phyloP scores from a whole-genome alignment of 179 eudicot genomes.

The Drosera spatulata region DNA sequence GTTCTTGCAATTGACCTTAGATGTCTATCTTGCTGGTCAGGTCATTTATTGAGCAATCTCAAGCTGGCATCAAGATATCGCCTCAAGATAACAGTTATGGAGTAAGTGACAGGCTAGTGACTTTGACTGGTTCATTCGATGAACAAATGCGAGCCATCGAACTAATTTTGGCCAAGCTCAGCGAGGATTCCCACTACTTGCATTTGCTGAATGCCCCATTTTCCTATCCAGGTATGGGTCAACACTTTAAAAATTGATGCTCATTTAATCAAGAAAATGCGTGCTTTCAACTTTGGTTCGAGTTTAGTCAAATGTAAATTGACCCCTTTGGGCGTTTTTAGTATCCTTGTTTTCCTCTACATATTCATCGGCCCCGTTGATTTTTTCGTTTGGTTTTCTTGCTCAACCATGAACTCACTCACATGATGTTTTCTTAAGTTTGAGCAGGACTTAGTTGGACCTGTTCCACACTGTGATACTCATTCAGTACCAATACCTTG shows the following conservation, averaged over 20 bases:
- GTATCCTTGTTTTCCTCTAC: no score
- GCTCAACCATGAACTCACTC: no score
- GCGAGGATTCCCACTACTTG: conserved; percentile 69
- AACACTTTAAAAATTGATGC: background rate
- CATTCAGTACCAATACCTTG: no score
- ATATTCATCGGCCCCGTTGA: no score
- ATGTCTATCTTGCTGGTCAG: conserved; percentile 30
- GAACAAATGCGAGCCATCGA: conserved; percentile 85
- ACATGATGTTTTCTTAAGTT: no score
- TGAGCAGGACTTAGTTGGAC: no score
- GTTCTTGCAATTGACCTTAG: background rate
- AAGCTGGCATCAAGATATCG: conserved; percentile 86
- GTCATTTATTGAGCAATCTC: conserved; percentile 89
- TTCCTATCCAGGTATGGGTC: conserved; percentile 64
- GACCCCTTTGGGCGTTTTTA: no score
- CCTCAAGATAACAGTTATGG: conserved; percentile 82
- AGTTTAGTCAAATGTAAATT: no score
- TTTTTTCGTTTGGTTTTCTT: no score
- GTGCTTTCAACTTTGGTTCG: no score
- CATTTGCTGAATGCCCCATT: conserved; percentile 66
- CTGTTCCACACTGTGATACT: no score
- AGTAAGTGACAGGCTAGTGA: conserved; percentile 79
- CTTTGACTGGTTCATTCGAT: conserved; percentile 63
- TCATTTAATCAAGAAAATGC: background rate
- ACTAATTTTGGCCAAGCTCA: conserved; percentile 60